phyloP scores from a whole-genome alignment of 305 asterid genomes.

The Solanum hybrid region DNA sequence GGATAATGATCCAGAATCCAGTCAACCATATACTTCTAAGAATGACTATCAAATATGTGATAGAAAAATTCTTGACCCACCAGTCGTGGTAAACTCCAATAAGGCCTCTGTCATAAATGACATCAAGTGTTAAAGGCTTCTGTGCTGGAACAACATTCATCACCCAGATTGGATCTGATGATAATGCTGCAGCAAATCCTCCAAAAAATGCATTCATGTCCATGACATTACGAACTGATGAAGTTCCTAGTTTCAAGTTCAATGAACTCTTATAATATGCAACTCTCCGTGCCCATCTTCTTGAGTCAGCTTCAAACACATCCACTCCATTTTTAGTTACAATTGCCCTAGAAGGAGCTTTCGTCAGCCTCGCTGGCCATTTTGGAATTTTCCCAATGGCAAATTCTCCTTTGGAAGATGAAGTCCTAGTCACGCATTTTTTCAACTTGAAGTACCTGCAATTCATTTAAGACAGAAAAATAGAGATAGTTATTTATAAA shows the following conservation, averaged over 20 bases:
- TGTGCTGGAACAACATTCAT: constrained; percentile 93
- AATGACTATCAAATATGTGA: not conserved
- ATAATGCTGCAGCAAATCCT: constrained; percentile 84
- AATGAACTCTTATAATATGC: constrained; percentile 70
- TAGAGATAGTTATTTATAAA: not conserved
- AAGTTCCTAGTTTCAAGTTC: constrained; percentile 67
- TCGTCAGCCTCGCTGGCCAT: constrained; percentile 76
- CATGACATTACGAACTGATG: constrained; percentile 84
- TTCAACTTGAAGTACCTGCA: constrained; percentile 82
- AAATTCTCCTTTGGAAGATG: constrained; percentile 48
- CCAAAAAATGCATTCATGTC: constrained; percentile 97
- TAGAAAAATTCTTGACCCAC: constrained; percentile 31
- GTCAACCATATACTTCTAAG: not conserved
- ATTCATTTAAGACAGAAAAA: constrained; percentile 1
- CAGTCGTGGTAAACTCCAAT: constrained; percentile 91
- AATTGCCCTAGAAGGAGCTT: constrained; percentile 69
- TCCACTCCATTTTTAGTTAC: constrained; percentile 53
- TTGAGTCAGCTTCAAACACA: constrained; percentile 78
- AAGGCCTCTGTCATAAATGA: constrained; percentile 89
- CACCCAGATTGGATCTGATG: constrained; percentile 90
- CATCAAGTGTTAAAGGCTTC: constrained; percentile 70
- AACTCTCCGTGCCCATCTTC: constrained; percentile 69
- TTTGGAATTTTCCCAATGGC: constrained; percentile 70
- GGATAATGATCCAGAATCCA: not conserved
- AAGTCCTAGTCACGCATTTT: constrained; percentile 67